phyloP scores from a whole-genome alignment of 148 eudicot genomes.

The Gaultheria prostrata region DNA sequence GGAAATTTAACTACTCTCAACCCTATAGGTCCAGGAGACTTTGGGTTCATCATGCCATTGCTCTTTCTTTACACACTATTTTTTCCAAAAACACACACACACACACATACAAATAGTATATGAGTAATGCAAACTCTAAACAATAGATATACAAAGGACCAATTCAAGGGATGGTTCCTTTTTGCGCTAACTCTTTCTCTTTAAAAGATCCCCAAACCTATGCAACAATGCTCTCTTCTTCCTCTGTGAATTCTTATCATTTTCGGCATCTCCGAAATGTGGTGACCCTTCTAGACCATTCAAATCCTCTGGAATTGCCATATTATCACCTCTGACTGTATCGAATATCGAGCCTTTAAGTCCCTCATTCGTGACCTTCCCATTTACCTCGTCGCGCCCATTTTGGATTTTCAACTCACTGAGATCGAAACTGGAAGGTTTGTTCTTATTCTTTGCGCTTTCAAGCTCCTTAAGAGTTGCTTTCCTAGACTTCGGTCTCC shows the following conservation, averaged over 20 bases:
- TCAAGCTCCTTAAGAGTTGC: slow-evolving; percentile 28
- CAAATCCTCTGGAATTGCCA: slow-evolving; percentile 28
- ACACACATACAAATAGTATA: not conserved
- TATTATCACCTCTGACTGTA: slow-evolving; percentile 45
- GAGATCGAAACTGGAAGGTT: slow-evolving; percentile 43
- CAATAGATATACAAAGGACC: not conserved
- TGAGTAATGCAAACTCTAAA: not conserved
- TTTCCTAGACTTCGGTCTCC: slow-evolving; percentile 21
- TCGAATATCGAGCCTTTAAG: slow-evolving; percentile 27
- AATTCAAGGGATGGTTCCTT: not conserved
- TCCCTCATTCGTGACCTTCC: slow-evolving; percentile 6
- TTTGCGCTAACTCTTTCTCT: slow-evolving; percentile 25
- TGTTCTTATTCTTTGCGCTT: slow-evolving; percentile 22
- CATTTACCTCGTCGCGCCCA: slow-evolving; percentile 14
- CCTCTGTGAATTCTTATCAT: slow-evolving; percentile 33
- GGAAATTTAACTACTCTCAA: not conserved
- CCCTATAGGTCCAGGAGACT: not conserved
- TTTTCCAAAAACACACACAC: not conserved
- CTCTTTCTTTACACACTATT: not conserved
- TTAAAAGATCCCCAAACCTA: slow-evolving; percentile 57
- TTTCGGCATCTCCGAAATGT: slow-evolving; percentile 33
- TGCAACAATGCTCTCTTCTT: slow-evolving; percentile 48
- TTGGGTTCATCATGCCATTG: not conserved
- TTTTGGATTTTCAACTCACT: slow-evolving; percentile 26
- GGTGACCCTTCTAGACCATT: slow-evolving; percentile 32